These are phyloP conservation scores for Leishmania mexicana DNA, from an alignment of 208 protist genomes.

Conservation along the genomic window DNA sequence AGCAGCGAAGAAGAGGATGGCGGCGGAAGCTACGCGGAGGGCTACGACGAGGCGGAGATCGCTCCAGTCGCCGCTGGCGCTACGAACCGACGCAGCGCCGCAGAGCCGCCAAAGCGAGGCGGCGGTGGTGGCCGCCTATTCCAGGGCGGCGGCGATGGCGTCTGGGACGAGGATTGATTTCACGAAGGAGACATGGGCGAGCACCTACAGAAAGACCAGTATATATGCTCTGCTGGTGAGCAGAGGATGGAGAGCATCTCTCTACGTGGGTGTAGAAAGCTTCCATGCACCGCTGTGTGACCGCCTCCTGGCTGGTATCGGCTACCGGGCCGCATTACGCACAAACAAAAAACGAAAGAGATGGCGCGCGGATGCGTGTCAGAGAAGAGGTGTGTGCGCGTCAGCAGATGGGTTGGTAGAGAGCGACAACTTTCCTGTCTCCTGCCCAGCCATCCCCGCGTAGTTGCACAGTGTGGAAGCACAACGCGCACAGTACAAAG, in stretches of 20 bases:
- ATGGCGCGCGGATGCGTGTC: background rate
- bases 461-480: background rate
- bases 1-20: conserved; percentile 40
- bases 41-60: conserved; percentile 5
- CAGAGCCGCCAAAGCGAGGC: background rate
- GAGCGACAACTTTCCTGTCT: background rate
- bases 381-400: background rate
- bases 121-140: conserved; percentile 42
- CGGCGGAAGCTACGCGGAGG: conserved; percentile 18
- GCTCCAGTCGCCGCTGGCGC: background rate
- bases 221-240: background rate
- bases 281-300: background rate
- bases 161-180: conserved; percentile 46
- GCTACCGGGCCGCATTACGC: background rate
- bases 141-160: conserved; percentile 44
- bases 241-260: background rate
- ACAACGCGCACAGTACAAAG: background rate
- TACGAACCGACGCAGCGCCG: background rate
- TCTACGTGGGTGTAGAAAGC: background rate
- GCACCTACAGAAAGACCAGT: background rate
- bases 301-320: background rate
- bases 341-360: background rate
- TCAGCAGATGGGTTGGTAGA: background rate
- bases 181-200: background rate
- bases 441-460: no score